Percentiles rank a stretch among this genome's conserved stretches.
These are phyloP conservation scores for Buddleja alternifolia DNA, from an alignment of 257 asterid genomes.

Conservation along the genomic window DNA sequence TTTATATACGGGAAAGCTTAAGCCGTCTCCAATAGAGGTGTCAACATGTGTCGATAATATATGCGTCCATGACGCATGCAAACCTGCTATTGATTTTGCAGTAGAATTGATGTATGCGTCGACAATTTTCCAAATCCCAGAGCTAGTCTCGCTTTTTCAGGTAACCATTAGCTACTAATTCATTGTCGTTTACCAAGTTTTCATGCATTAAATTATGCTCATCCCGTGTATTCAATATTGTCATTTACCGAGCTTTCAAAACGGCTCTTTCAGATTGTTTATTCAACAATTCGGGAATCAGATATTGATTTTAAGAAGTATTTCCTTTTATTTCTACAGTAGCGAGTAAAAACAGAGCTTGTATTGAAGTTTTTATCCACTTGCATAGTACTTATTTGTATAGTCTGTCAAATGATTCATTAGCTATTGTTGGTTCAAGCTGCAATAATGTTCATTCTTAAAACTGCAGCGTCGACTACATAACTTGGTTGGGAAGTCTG, in stretches of 20 bases:
- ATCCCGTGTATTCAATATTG: neutral
- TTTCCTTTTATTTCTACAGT: neutral
- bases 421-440: neutral
- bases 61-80: constrained; percentile 65
- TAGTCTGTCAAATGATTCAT: too few species aligned
- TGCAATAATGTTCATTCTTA: constrained; percentile 18
- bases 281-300: neutral
- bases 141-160: constrained; percentile 73
- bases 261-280: neutral
- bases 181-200: neutral
- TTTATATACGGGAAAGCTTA: constrained; percentile 71
- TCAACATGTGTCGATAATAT: constrained; percentile 61
- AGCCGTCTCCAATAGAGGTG: constrained; percentile 55
- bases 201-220: neutral
- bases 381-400: neutral
- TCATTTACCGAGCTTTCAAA: neutral
- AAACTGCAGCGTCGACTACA: constrained; percentile 64
- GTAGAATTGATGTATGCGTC: constrained; percentile 78
- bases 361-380: neutral
- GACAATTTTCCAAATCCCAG: constrained; percentile 55
- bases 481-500: constrained; percentile 58
- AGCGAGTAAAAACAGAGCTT: neutral
- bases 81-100: constrained; percentile 62
- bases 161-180: constrained; percentile 29
- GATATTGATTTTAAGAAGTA: neutral